Conservation (phyloP, 1,284 basidiomycete species). For the Bondarzewia mesenterica region DNA sequence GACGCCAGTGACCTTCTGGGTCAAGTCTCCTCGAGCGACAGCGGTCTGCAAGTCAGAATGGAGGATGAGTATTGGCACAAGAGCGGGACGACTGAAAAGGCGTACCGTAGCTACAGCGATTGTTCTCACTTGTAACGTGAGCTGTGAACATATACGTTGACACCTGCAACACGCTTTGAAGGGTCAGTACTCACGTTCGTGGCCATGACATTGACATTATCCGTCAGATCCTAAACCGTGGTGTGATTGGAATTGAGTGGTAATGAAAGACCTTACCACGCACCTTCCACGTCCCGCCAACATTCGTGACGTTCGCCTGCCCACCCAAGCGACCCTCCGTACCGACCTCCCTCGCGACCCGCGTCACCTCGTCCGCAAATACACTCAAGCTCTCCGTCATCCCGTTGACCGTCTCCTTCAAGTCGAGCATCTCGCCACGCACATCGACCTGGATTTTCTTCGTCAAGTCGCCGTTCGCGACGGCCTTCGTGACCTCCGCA, state of each 20-base stretch:
- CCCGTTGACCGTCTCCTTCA: conserved; percentile 83
- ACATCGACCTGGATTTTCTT: conserved; percentile 89
- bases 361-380: conserved; percentile 85
- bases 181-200: conserved; percentile 47
- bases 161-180: neutral
- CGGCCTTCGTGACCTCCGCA: conserved; percentile 82
- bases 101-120: conserved; percentile 85
- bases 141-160: conserved; percentile 29
- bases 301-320: conserved; percentile 82
- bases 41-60: conserved; percentile 53
- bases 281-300: conserved; percentile 95
- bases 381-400: conserved; percentile 87
- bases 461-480: conserved; percentile 82
- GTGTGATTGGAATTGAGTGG: neutral
- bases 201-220: conserved; percentile 90
- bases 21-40: conserved; percentile 90
- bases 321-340: conserved; percentile 87
- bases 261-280: conserved; percentile 21
- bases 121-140: conserved; percentile 92
- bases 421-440: conserved; percentile 83
- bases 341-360: conserved; percentile 85
- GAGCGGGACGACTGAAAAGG: conserved; percentile 7
- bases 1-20: conserved; percentile 88
- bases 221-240: conserved; percentile 65
- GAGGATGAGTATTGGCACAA: conserved; percentile 8